Evolutionary conservation across 2,329 filamentous ascomycete genomes (phyloP).

Genomic region (Fusarium sp.): DNA sequence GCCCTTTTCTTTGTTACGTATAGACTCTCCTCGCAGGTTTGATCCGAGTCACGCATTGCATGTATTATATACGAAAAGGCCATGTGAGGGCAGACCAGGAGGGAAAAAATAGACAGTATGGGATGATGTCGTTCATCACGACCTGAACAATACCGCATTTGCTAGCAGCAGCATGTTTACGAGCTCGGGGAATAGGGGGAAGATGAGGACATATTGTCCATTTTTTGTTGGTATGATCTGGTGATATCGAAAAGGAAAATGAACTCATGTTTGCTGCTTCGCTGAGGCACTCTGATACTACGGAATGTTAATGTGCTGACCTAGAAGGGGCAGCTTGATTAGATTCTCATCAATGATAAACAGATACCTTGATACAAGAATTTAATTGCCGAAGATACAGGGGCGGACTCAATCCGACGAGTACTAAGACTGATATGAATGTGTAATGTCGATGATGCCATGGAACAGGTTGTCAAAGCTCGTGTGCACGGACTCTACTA

Average conservation of each 20-base stretch:
- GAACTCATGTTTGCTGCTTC: constrained; percentile 12
- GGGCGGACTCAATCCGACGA: not conserved
- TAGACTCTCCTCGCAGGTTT: constrained; percentile 24
- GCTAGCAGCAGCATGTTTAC: constrained; percentile 14
- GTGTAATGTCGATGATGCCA: not conserved
- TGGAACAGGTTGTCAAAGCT: not conserved
- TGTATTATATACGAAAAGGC: constrained; percentile 39
- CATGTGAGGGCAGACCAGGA: constrained; percentile 1
- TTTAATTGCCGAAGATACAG: not conserved
- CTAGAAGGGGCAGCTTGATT: constrained; percentile 8
- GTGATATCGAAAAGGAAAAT: constrained; percentile 2
- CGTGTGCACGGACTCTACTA: not conserved
- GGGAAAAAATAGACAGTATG: constrained; percentile 25
- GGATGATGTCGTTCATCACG: constrained; percentile 19
- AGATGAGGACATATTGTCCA: constrained; percentile 1
- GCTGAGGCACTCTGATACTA: constrained; percentile 10
- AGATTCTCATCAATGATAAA: constrained; percentile 12
- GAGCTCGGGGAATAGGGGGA: not conserved
- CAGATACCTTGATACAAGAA: not conserved
- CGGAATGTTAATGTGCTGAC: constrained; percentile 1
- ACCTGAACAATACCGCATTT: constrained; percentile 36
- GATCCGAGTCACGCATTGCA: constrained; percentile 28
- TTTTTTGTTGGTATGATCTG: constrained; percentile 19
- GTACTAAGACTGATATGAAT: not conserved
- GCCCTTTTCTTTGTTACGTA: constrained; percentile 32